Conservation (phyloP, 1,139 yeast species). For the Debaryomyces udenii region DNA sequence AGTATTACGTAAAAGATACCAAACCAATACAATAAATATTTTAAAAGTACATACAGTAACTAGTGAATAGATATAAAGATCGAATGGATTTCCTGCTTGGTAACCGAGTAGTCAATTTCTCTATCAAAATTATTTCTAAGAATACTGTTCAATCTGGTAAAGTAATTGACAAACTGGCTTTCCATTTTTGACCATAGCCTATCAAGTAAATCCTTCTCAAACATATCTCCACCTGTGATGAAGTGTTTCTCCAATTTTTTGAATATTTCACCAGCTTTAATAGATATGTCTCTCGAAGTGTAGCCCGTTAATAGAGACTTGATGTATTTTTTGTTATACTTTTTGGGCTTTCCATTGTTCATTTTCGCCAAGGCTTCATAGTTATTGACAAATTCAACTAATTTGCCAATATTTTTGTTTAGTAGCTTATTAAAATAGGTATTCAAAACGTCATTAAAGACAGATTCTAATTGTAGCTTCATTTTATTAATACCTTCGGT, state of each 20-base stretch:
- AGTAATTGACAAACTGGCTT: conserved; percentile 36
- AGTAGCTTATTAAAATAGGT: conserved; percentile 52
- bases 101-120: conserved; percentile 43
- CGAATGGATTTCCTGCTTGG: conserved; percentile 39
- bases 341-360: conserved; percentile 57
- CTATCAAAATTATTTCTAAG: conserved; percentile 41
- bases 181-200: conserved; percentile 50
- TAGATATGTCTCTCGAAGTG: conserved; percentile 59
- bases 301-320: conserved; percentile 58
- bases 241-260: conserved; percentile 65
- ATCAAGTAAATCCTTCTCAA: conserved; percentile 51
- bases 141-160: conserved; percentile 41
- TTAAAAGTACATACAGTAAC: background rate
- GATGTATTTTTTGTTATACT: conserved; percentile 61
- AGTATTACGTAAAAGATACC: too few species aligned
- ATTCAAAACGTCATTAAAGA: conserved; percentile 49
- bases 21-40: too few species aligned
- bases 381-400: conserved; percentile 66
- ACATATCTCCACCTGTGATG: conserved; percentile 41
- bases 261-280: conserved; percentile 58
- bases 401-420: conserved; percentile 56
- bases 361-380: conserved; percentile 56
- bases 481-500: conserved; percentile 35
- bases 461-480: conserved; percentile 46
- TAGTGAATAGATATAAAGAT: conserved; percentile 27